These are phyloP conservation scores for Quercus engelmannii DNA, from an alignment of 306 rosid species.

Conservation along the genomic window DNA sequence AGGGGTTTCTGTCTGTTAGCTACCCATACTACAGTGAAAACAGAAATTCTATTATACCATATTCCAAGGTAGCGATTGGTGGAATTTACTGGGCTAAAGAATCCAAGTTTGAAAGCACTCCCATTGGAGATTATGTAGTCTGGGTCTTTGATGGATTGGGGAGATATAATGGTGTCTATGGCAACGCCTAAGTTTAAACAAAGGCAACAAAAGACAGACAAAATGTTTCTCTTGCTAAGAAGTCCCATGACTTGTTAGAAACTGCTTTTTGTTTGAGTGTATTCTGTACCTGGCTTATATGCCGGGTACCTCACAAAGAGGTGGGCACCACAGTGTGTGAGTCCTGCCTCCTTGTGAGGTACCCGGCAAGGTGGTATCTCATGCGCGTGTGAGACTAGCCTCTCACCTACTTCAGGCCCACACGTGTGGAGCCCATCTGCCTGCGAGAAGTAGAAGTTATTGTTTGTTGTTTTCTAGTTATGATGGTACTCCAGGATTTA, in stretches of 20 bases:
- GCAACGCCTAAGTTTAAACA: not conserved
- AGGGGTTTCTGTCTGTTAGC: constrained; percentile 37
- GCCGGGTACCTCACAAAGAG: too few relatives aligned
- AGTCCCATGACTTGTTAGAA: not conserved
- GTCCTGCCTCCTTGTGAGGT: too few relatives aligned
- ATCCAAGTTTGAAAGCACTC: constrained; percentile 13
- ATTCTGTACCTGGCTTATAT: too few relatives aligned
- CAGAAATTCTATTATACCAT: constrained; percentile 8
- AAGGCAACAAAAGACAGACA: not conserved
- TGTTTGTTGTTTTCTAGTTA: too few relatives aligned
- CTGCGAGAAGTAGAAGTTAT: too few relatives aligned
- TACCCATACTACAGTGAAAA: constrained; percentile 20
- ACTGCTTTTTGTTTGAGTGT: too few relatives aligned
- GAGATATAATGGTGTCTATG: not conserved
- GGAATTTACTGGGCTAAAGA: constrained; percentile 9
- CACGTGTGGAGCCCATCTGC: too few relatives aligned
- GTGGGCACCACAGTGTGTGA: too few relatives aligned
- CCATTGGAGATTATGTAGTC: not conserved
- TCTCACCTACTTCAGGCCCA: too few relatives aligned
- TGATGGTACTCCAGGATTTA: too few relatives aligned
- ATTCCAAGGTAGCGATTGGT: constrained; percentile 11
- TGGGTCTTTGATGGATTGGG: not conserved
- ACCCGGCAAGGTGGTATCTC: too few relatives aligned
- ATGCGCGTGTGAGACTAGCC: too few relatives aligned
- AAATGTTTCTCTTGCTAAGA: not conserved